A percentile compares a stretch with the other conserved stretches of the same genome.
These are phyloP conservation scores for Leccinum boreale DNA, from an alignment of 768 basidiomycete species.

Conservation along the genomic window DNA sequence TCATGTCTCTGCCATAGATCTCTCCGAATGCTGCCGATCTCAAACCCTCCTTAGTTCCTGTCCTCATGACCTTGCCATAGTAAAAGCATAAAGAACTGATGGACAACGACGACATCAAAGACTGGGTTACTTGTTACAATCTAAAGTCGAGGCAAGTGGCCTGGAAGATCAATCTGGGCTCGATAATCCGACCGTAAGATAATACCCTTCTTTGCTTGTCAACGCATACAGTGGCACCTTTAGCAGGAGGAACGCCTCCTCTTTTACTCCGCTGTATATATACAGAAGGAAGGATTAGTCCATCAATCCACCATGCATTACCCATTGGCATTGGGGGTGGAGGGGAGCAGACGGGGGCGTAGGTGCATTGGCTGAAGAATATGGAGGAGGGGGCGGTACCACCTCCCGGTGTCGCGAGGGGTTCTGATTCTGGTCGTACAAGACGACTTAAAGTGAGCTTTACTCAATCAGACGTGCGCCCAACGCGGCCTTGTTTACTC, in stretches of 20 bases:
- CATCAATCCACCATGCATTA: conserved; percentile 27
- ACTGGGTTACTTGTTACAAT: conserved; percentile 51
- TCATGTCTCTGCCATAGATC: conserved; percentile 42
- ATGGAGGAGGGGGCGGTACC: conserved; percentile 25
- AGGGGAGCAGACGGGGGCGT: conserved; percentile 2
- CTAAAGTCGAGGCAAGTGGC: conserved; percentile 53
- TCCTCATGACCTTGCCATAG: conserved; percentile 11
- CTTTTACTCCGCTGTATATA: conserved; percentile 56
- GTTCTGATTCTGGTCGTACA: conserved; percentile 43
- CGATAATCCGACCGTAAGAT: conserved; percentile 34
- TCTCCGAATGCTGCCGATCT: conserved; percentile 37
- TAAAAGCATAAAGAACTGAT: conserved; percentile 29
- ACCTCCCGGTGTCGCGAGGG: conserved; percentile 18
- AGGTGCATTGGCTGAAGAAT: conserved; percentile 16
- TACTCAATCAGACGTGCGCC: conserved; percentile 51
- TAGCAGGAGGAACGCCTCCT: conserved; percentile 52
- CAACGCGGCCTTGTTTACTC: conserved; percentile 37
- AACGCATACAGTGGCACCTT: conserved; percentile 5
- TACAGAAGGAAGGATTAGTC: conserved; percentile 54
- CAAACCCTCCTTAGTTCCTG: background rate
- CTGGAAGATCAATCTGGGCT: conserved; percentile 37
- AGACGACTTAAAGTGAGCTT: conserved; percentile 47
- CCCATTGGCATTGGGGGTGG: conserved; percentile 18
- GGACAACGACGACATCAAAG: conserved; percentile 37
- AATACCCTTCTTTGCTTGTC: background rate